phyloP scores from a whole-genome alignment of 179 eudicot genomes.

The Amaranthus tricolor region DNA sequence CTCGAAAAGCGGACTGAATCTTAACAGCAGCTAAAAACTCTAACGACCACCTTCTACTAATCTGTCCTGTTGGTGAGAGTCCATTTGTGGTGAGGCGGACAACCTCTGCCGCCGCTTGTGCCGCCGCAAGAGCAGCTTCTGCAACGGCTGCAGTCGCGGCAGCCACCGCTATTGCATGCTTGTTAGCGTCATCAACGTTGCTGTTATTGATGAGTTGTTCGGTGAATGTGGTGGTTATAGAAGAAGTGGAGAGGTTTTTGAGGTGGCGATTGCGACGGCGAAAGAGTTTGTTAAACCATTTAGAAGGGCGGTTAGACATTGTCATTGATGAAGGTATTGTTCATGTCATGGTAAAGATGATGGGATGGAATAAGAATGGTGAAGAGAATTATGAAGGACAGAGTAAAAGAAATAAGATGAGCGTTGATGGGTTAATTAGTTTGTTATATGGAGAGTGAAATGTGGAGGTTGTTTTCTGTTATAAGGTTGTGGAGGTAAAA shows the following conservation, averaged over 20 bases:
- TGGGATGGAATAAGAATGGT: neutral
- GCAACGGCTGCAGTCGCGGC: constrained; percentile 15
- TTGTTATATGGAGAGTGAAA: neutral
- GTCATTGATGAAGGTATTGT: neutral
- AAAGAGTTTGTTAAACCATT: constrained; percentile 9
- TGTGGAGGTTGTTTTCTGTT: constrained; percentile 17
- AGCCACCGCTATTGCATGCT: constrained; percentile 17
- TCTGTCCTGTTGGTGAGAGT: constrained; percentile 6
- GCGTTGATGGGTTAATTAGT: constrained; percentile 4
- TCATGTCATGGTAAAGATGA: neutral
- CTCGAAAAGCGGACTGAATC: constrained; percentile 94
- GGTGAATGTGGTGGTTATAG: neutral
- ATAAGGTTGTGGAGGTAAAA: neutral
- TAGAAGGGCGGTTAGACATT: neutral
- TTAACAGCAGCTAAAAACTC: constrained; percentile 61
- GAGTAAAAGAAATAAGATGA: neutral
- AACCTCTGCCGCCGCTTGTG: constrained; percentile 12
- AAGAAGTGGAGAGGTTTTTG: neutral
- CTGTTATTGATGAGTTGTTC: neutral
- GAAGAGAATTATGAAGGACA: too few relatives aligned
- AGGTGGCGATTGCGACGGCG: neutral
- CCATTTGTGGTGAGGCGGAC: constrained; percentile 18
- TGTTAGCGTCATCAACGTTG: neutral
- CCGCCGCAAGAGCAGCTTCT: constrained; percentile 13
- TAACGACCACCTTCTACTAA: constrained; percentile 40